Evolutionary conservation across 169 alveolate species (phyloP), one percentile per base, ranked within the genome.

Genomic region (Eimeria necatrix): DNA sequence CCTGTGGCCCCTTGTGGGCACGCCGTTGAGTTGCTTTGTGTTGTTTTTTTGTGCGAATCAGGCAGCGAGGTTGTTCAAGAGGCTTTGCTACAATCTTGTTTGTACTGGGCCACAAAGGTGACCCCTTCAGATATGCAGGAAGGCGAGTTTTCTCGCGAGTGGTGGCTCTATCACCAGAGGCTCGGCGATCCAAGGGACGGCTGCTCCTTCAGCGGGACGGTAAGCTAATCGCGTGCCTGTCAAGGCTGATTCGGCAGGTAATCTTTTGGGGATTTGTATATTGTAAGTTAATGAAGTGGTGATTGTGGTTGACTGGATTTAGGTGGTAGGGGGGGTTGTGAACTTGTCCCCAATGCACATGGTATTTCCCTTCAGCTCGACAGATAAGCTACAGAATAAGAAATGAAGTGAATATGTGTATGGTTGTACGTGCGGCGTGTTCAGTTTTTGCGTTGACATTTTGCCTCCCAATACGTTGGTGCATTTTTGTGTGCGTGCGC

Each of bases 61-160:
- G 94, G 94, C 48, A 51, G 88, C 24, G 94, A 88, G 24, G 94
- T 88, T 4, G 94, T 73, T 10, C 86, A 88, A 26, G 94, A 88
- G 49, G 46, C 94, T 32, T 64, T 88, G 56, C 71, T 74, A 48
- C 86, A 88, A 76, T 51, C 87, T 9, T 88, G 94, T 41, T 60
- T 88, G 61, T 73, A 88, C 61, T 32, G 52, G 46, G 26, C 46
- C n/a, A 88, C 94, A 2, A 76, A 68, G 24, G 59, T 32, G 60
- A 48, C 76, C n/a, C 53, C 94, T 4, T 20, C 68, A 0, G 88
- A 88, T 6, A 1, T 73, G 64, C 48, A 68, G 26, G 94, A 88
- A 48, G 81, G 86, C 56, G 88, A 71, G 60, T 88, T 88, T 22
- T 88, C 94, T 5, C 51, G 73, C 20, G 94, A 70, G 61, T 88